Evolutionary conservation across 345 rosid species (phyloP).

Genomic region (Eucalyptus sideroxylon): DNA sequence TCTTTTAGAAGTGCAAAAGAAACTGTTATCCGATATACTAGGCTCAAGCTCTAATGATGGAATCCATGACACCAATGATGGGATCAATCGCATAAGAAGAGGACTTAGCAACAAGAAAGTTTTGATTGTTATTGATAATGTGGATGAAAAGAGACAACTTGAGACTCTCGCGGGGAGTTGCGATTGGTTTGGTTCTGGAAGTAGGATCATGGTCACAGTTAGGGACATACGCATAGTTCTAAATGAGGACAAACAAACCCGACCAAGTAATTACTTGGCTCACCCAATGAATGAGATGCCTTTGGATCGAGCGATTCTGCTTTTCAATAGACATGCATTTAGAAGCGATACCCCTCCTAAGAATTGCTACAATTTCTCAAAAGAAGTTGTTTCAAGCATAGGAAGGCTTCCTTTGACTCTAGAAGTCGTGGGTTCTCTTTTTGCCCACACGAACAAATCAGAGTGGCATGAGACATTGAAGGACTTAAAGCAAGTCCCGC

Average conservation of each 20-base stretch:
- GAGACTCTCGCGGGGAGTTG: fast-evolving
- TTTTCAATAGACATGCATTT: not conserved
- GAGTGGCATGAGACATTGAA: fast-evolving
- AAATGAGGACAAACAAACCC: fast-evolving
- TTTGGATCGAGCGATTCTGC: fast-evolving
- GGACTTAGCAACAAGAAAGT: fast-evolving
- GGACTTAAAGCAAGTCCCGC: not conserved
- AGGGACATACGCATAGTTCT: fast-evolving
- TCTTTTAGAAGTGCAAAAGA: not conserved
- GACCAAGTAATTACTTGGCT: fast-evolving
- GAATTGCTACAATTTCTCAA: fast-evolving
- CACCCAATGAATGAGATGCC: not conserved
- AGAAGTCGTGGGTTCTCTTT: not conserved
- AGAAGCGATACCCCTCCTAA: fast-evolving
- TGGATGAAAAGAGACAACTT: fast-evolving
- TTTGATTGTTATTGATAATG: not conserved
- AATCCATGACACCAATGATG: not conserved
- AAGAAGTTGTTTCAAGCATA: not conserved
- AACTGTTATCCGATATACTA: too few relatives aligned
- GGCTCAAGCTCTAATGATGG: fast-evolving
- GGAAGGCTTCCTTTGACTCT: not conserved
- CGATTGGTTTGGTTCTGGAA: not conserved
- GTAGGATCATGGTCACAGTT: not conserved
- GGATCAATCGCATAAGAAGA: not conserved
- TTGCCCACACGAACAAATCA: fast-evolving